These are phyloP conservation scores for Bacidia rubella DNA, from an alignment of 495 filamentous ascomycete species.

Conservation along the genomic window DNA sequence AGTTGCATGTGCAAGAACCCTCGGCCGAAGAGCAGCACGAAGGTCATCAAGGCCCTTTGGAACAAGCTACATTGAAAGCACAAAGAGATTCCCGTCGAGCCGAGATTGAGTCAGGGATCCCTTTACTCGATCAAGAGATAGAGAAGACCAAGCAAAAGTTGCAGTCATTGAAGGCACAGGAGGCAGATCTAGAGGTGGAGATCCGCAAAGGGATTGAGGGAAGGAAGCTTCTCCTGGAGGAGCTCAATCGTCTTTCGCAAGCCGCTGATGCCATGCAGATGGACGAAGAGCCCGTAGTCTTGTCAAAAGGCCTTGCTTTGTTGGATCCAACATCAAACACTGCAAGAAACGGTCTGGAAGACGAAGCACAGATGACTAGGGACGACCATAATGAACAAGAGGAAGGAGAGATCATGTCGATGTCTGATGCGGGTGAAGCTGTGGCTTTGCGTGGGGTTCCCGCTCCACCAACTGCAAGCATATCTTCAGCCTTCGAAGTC, in stretches of 20 bases:
- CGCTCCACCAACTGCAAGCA: neutral
- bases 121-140: conserved; percentile 42
- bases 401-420: neutral
- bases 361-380: neutral
- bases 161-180: conserved; percentile 40
- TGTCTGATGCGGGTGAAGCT: neutral
- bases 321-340: conserved; percentile 12
- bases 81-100: conserved; percentile 28
- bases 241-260: conserved; percentile 13
- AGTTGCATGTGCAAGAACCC: neutral
- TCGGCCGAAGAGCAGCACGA: too few relatives aligned
- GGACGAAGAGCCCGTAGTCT: neutral
- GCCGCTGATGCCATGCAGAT: neutral
- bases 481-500: neutral
- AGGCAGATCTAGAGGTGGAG: conserved; percentile 43
- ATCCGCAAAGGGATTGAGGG: conserved; percentile 35
- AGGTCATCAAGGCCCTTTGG: neutral
- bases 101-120: conserved; percentile 44
- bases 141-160: conserved; percentile 34
- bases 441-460: neutral
- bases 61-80: neutral
- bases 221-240: conserved; percentile 21
- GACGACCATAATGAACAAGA: neutral
- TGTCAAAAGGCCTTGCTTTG: conserved; percentile 20
- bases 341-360: neutral